A percentile compares a stretch with the other conserved stretches of the same genome.
Conservation (phyloP, 208 protist species). For the Trypanosoma brucei region DNA sequence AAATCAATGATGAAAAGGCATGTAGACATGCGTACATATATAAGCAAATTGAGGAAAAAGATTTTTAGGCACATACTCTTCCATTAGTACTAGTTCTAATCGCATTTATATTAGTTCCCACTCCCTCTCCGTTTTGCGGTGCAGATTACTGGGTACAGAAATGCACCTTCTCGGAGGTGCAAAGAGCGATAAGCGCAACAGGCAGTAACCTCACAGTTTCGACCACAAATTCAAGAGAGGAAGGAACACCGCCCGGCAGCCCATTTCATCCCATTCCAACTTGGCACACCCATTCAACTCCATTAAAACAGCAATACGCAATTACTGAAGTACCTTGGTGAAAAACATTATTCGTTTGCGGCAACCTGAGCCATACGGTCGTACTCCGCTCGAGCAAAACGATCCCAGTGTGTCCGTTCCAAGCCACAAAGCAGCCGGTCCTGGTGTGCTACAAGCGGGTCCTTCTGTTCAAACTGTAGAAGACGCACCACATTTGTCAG, state of each 20-base stretch:
- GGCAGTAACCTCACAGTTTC: too few species aligned
- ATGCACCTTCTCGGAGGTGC: too few species aligned
- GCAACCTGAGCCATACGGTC: conserved; percentile 86
- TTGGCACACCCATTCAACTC: too few species aligned
- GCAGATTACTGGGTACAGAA: too few species aligned
- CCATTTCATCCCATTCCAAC: too few species aligned
- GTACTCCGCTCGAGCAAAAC: conserved; percentile 91
- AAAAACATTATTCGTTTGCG: conserved; percentile 34
- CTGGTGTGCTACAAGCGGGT: conserved; percentile 81
- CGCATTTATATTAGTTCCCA: background rate
- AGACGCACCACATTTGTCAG: conserved; percentile 93
- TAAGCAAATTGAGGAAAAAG: conserved; percentile 1
- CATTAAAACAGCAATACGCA: too few species aligned
- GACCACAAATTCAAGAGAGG: too few species aligned
- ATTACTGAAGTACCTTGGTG: background rate
- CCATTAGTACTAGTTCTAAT: conserved; percentile 1
- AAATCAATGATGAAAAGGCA: too few species aligned
- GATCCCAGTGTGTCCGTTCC: conserved; percentile 89
- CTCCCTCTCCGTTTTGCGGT: conserved; percentile 5
- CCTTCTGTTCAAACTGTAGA: conserved; percentile 89
- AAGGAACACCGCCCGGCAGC: too few species aligned
- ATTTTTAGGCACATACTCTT: background rate
- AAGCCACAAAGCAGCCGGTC: conserved; percentile 59
- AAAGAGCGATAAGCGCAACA: too few species aligned
- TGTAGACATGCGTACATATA: conserved; percentile 7